Base-by-base conservation (phyloP, 2,329 filamentous ascomycete genomes). In the Didymosphaeria variabile region DNA sequence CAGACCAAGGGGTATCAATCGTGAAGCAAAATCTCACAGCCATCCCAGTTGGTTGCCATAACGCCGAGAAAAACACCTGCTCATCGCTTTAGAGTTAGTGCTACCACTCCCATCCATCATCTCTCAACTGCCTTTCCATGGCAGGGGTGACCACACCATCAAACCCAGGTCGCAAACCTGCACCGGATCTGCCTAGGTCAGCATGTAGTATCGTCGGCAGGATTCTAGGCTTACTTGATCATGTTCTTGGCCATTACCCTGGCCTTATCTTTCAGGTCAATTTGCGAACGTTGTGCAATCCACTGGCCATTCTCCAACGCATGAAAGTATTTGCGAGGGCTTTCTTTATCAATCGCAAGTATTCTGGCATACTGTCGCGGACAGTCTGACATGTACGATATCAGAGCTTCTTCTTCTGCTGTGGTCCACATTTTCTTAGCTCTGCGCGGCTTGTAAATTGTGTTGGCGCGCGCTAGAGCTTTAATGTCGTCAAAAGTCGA, bases 291-390 rank as follows among this genome's bases (percentile, higher is more conserved):
- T 4, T 72, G 65, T 12, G 76, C 50, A 12, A 42, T 36, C 50
- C 36, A 23, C 34, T 40, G n/a, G 21, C 34, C 50, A 10, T 40
- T 21, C n/a, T 53, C 34, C 19, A 40, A 8, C 3, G 36, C 50
- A 67, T 21, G 78, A 57, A 10, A 72, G 47, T 45, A 75, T 72
- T 12, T 21, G 34, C 34, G 12, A 57, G 36, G 0, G 19, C 66
- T 65, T 1, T 61, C 46, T 7, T 49, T 38, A 52, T 77, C 74
- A n/a, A 65, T 38, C 23, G 58, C 46, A 5, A 72, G 44, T 49
- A 90, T 85, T 0, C 55, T 29, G 1, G 84, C 64, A 79, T 85
- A 90, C 10, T 71, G 72, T 5, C 74, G 76, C 1, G 84, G 84
- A 49, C 79, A 71, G 10, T 78, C 64, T 1, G 66, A 79, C 62